Evolutionary conservation across 495 filamentous ascomycete genomes (phyloP), one percentile per base, ranked within the genome.

Genomic region (Glarea lozoyensis): DNA sequence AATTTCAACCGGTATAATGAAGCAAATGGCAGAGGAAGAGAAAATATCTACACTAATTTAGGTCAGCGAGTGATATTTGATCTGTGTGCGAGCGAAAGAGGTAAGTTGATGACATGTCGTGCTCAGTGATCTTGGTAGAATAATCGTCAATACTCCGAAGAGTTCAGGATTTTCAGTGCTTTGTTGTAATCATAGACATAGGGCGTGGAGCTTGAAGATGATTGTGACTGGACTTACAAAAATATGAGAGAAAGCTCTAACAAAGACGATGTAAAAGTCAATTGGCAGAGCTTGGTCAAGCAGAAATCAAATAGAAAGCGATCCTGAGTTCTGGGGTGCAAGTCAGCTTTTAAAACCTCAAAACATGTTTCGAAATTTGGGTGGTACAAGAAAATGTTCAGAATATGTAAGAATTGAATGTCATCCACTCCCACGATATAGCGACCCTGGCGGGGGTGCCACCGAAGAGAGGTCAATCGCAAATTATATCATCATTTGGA

Each of bases 381-480:
- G 48, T 53, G 46, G n/a, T 29, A n/a, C 25, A 31, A 55, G 20
- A 43, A 37, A 42, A 59, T 40, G 21, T 45, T 94, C 87, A 94
- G 87, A 83, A 92, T 90, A 90, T 92, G 86, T 93, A 92, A 94
- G 86, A n/a, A 88, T 87, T 76, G 73, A 69, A 77, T 92, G 82
- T 94, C 88, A 92, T 70, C 53, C 74, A 59, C 52, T 60, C 69
- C 64, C 50, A 59, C 74, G 80, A 80, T 84, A 81, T 79, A 66
- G 76, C 84, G 69, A 70, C 81, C 73, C 85, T 75, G 86, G 88
- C 86, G 79, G 81, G 84, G 75, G 82, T 64, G 67, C 84, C 87
- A 82, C 79, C 80, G 73, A 65, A 62, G 60, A 65, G 59, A 65
- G 66, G 80, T 94, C 87, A 88, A 88, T 88, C 88, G 88, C 88